Conservation (phyloP, 1,284 basidiomycete species). For the Singerocomus inundabilis region DNA sequence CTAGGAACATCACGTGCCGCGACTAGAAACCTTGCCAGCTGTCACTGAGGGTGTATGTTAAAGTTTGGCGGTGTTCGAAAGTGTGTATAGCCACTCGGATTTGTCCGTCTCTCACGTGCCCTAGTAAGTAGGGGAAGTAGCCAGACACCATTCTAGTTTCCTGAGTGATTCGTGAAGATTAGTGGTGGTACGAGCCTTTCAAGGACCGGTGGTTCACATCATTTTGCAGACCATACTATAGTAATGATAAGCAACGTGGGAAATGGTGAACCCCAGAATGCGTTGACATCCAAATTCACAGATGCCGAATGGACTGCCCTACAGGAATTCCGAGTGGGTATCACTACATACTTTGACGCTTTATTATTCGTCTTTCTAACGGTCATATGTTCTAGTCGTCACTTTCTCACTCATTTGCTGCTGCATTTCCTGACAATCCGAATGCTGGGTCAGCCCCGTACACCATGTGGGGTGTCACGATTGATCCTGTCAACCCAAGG, state of each 20-base stretch:
- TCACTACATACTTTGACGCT: neutral
- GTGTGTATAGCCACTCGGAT: too few relatives aligned
- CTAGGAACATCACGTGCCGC: too few relatives aligned
- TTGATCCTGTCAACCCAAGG: conserved; percentile 52
- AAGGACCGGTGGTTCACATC: too few relatives aligned
- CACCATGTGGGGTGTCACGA: conserved; percentile 65
- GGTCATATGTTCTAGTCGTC: conserved; percentile 39
- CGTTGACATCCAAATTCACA: conserved; percentile 66
- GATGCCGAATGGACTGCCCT: conserved; percentile 66
- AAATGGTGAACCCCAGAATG: conserved; percentile 57
- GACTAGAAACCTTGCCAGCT: too few relatives aligned
- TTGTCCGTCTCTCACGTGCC: too few relatives aligned
- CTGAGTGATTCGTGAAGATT: too few relatives aligned
- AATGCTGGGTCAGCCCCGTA: conserved; percentile 50
- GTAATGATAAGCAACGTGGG: conserved; percentile 2
- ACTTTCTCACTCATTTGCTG: conserved; percentile 53
- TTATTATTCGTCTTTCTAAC: neutral
- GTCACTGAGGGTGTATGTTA: too few relatives aligned
- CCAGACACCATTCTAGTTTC: too few relatives aligned
- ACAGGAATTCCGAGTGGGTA: conserved; percentile 57
- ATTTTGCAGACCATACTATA: neutral
- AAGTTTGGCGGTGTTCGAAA: too few relatives aligned
- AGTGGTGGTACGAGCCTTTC: too few relatives aligned
- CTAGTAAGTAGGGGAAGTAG: too few relatives aligned
- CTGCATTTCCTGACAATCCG: conserved; percentile 45